Base-by-base conservation (phyloP, 495 filamentous ascomycete genomes). In the Lasiosphaeris hirsuta region DNA sequence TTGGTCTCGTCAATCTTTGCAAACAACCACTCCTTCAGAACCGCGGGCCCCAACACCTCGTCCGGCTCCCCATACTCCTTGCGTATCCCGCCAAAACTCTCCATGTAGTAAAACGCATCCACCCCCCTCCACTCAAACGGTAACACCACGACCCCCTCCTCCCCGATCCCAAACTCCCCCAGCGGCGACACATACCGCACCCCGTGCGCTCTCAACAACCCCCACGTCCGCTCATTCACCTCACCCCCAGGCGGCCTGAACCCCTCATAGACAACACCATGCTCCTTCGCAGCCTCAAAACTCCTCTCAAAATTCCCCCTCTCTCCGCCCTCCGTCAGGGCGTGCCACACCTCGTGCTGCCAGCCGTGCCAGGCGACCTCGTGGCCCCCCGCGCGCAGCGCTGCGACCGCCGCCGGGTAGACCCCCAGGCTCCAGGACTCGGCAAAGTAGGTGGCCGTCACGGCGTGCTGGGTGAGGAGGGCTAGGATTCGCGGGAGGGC, bases 51-150 rank as follows among this genome's bases (percentile, higher is more conserved):
- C 43, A 59, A 39, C 23, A 60, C 56, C 30, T 54, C 57, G 19
- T 51, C 54, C 39, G 33, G 48, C 58, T 52, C 57, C 13, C 66
- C 66, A 30, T 63, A 36, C 0, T 49, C 47, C 40, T 49, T 47
- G 18, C 67, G 42, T 11, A 67, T 60, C 11, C 39, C 57, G 0
- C 45, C 46, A 39, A 70, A 70, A 56, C 68, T 67, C 13, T 67
- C 69, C 70, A 71, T 73, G 41, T 73, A 73, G 54, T 66, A 73
- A 46, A 67, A 67, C 2, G 69, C 70, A 54, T 73, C 70, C 42
- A 71, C 67, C 4, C 61, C 60, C 14, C 10, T 52, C 70, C 67
- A 71, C 49, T 68, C 64, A 57, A 73, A 72, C 1, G 70, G 69
- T 41, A 73, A 47, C 51, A 71, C 58, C 18, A 63, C 65, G 11